Base-by-base conservation (phyloP, 768 basidiomycete species). In the Tylopilus sp. region DNA sequence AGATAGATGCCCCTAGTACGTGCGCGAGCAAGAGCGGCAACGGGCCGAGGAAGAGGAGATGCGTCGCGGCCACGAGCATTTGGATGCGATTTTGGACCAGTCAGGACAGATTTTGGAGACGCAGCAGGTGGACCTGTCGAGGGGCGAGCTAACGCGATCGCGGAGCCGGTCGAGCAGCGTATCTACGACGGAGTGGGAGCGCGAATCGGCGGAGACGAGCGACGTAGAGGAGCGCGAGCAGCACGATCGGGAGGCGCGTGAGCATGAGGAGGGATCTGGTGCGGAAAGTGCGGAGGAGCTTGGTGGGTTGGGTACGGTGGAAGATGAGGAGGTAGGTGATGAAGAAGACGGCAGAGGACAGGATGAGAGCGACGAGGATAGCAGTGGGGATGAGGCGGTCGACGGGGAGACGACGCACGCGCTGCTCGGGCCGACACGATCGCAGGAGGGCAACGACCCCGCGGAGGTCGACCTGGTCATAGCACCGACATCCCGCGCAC, bases 11-110 rank as follows among this genome's bases (percentile, higher is more conserved):
- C 18, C 2, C 38, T 55, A 90, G 88, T 82, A 90, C 69, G 78
- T 93, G 17, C 82, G 88, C 4, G 85, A 89, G 52, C 79, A 85
- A 59, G 77, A 83, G 54, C 74, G 86, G 31, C 71, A 79, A 38
- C 76, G 74, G 46, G 71, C 75, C 12, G 88, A 89, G 62, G 85
- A 76, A 17, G 93, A 97, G 68, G 88, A 94, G 66, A 77, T 83
- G 56, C 77, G 81, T 28, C 76, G 84, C 6, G 91, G 94, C 0
- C 86, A 86, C 53, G 83, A 86, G 56, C 94, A 97, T 69, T 77
- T 98, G 20, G 89, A 95, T 66, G 90, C 87, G 4, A 91, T 98
- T 56, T 74, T 98, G 41, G 82, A 92, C 68, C 88, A 95, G 61
- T 95, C 91, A 31, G 89, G 89, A 0, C 84, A 87, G 43, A 82